Evolutionary conservation across 176 grass and related monocot genomes (phyloP), one percentile per base, ranked within the genome.

Genomic region (Tillandsia fasciculata): DNA sequence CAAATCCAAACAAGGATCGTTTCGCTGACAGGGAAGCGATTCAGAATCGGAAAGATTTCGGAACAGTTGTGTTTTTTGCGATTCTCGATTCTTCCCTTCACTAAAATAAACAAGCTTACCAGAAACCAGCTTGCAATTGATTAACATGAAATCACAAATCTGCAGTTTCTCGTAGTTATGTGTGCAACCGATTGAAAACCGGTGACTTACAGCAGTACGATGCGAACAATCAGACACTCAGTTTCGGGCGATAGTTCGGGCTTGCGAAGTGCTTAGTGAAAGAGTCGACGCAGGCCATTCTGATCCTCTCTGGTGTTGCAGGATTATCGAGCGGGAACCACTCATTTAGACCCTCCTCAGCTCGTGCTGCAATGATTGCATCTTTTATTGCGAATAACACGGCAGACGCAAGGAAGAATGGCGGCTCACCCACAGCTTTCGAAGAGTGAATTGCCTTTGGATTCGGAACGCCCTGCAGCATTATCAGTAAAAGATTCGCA

Each of bases 251-350:
- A 67, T 87, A 97, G 72, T 85, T 53, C 26, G 73, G 52, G 29
- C 53, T 72, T 8, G 84, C 83, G 66, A 97, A 89, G 68, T 80
- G 87, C 75, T 92, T 86, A 1, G 89, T 92, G 47, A 97, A 86
- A 70, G 68, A 64, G 63, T 97, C 93, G 2, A 87, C 64, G 73
- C 93, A 97, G 2, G 86, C 93, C 93, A 97, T 97, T 20, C 93
- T 86, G 63, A 97, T 90, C 57, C 93, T 83, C 74, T 97, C 93
- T 12, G 93, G 93, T 12, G 89, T 97, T 22, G 80, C 89, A 0
- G 93, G 93, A 72, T 90, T 97, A 66, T 92, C 86, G 2, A 97
- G 89, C 6, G 86, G 84, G 61, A 92, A 97, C 93, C 93, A 97
- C 6, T 58, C 86, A 2, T 65, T 64, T 67, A 87, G 77, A n/a